Evolutionary conservation across 495 filamentous ascomycete genomes (phyloP).

Genomic region (Diplogelasinospora grovesii): DNA sequence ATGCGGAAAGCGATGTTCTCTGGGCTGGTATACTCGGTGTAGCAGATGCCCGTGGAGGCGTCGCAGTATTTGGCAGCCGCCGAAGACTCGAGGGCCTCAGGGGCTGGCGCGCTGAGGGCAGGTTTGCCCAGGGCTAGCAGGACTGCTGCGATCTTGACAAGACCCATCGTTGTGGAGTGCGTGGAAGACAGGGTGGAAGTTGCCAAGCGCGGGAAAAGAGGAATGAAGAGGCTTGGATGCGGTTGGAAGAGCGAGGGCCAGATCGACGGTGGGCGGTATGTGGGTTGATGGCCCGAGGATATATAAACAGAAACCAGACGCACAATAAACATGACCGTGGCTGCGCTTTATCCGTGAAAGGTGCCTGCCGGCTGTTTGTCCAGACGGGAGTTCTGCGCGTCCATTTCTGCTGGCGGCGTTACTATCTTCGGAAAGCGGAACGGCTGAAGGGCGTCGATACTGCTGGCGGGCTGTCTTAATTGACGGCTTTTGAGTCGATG

Average conservation of each 20-base stretch:
- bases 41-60: slow-evolving; percentile 26
- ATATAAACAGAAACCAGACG: background rate
- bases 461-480: slow-evolving; percentile 1
- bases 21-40: slow-evolving; percentile 27
- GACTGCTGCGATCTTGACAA: slow-evolving; percentile 21
- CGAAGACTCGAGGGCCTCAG: slow-evolving; percentile 10
- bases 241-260: background rate
- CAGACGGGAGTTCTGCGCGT: background rate
- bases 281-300: background rate
- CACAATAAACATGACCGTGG: background rate
- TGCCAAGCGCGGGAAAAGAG: background rate
- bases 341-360: slow-evolving; percentile 5
- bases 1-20: slow-evolving; percentile 28
- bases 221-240: background rate
- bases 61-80: slow-evolving; percentile 28
- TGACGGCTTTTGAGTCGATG: background rate
- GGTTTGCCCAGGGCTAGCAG: slow-evolving; percentile 16
- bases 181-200: background rate
- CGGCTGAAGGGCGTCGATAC: slow-evolving; percentile 14
- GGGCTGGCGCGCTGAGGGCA: slow-evolving; percentile 14
- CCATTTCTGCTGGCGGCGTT: background rate
- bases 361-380: slow-evolving; percentile 8
- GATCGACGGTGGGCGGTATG: background rate
- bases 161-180: slow-evolving; percentile 20
- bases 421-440: slow-evolving; percentile 14